phyloP scores from a whole-genome alignment of 1,284 basidiomycete genomes.

The Apiotrichum veenhuisii region DNA sequence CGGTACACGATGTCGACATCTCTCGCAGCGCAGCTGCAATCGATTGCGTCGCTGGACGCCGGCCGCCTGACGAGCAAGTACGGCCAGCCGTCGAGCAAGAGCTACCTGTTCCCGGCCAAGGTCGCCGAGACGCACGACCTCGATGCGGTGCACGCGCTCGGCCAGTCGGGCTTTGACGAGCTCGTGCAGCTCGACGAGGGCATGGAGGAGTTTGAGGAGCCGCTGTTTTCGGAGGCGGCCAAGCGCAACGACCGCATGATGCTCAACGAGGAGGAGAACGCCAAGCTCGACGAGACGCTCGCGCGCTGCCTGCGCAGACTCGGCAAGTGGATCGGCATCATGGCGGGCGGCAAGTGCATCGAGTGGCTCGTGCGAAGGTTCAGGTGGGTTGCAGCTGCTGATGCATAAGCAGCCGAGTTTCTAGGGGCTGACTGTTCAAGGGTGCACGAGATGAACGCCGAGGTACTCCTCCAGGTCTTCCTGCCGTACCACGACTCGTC shows the following conservation, averaged over 20 bases:
- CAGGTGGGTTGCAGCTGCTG: conserved; percentile 67
- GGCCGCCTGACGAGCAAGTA: conserved; percentile 62
- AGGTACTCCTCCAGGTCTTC: conserved; percentile 74
- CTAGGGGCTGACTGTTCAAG: too few species aligned
- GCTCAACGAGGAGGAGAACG: conserved; percentile 62
- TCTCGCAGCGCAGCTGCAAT: conserved; percentile 77
- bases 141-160: conserved; percentile 80
- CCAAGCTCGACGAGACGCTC: conserved; percentile 54
- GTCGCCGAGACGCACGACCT: conserved; percentile 80
- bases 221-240: conserved; percentile 78
- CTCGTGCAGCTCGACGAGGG: conserved; percentile 62
- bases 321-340: conserved; percentile 75
- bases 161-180: conserved; percentile 68
- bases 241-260: conserved; percentile 78
- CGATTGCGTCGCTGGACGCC: conserved; percentile 75
- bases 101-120: conserved; percentile 79
- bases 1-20: conserved; percentile 55
- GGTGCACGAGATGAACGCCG: conserved; percentile 88
- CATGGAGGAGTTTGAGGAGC: conserved; percentile 56
- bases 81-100: conserved; percentile 56
- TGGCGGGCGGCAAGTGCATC: conserved; percentile 77
- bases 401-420: too few species aligned
- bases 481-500: conserved; percentile 92
- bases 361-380: conserved; percentile 96
- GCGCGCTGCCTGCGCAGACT: conserved; percentile 64